A percentile compares a stretch with the other conserved stretches of the same genome.
These are phyloP conservation scores for Tulasnella sp. DNA, from an alignment of 768 basidiomycete species.

Conservation along the genomic window DNA sequence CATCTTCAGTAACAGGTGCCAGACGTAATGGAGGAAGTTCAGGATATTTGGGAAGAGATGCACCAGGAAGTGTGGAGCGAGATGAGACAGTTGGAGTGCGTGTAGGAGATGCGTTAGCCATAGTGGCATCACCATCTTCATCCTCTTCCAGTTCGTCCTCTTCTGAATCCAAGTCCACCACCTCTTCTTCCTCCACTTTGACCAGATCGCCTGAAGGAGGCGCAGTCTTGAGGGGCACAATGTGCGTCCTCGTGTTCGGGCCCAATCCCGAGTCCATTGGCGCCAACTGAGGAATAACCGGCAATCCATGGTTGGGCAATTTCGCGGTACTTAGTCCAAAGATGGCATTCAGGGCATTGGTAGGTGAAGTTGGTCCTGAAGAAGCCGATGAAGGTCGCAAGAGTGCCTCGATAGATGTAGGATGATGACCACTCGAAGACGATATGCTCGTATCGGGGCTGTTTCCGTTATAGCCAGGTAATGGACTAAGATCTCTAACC, in stretches of 20 bases:
- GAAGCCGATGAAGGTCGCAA: no score
- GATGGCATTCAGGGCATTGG: no score
- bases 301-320: not conserved
- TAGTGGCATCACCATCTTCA: conserved; percentile 4
- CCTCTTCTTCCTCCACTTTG: not conserved
- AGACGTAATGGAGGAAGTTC: not conserved
- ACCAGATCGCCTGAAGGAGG: no score
- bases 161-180: not conserved
- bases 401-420: no score
- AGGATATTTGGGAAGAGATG: not conserved
- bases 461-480: no score
- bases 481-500: no score
- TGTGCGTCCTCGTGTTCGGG: not conserved
- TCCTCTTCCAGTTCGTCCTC: conserved; percentile 5
- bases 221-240: not conserved
- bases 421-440: no score
- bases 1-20: not conserved
- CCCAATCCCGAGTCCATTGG: not conserved
- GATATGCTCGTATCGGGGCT: no score
- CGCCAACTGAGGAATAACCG: conserved; percentile 4
- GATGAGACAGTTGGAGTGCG: not conserved
- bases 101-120: not conserved
- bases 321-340: conserved; percentile 1
- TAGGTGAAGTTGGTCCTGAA: no score
- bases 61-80: not conserved